Evolutionary conservation across 345 rosid species (phyloP).

Genomic region (Stellera chamaejasme): DNA sequence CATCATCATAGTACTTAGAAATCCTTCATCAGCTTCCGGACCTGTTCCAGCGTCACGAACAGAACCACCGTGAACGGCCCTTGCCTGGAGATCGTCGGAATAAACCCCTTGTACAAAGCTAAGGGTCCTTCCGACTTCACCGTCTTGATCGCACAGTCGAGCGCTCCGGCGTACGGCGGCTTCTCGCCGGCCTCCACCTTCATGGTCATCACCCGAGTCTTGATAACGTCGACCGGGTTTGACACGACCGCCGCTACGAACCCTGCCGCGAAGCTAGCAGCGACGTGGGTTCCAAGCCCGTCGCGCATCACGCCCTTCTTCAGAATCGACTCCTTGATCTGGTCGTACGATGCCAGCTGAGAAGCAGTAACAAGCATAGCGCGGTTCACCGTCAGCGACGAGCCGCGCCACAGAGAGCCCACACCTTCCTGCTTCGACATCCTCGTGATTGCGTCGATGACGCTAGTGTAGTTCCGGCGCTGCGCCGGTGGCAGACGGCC

Average conservation of each 20-base stretch:
- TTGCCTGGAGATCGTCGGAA: constrained; percentile 76
- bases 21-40: constrained; percentile 57
- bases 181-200: constrained; percentile 53
- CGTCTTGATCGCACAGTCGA: constrained; percentile 73
- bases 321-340: constrained; percentile 62
- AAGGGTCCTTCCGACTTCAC: constrained; percentile 68
- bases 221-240: constrained; percentile 85
- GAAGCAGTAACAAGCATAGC: constrained; percentile 89
- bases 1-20: constrained; percentile 18
- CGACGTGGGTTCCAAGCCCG: constrained; percentile 67
- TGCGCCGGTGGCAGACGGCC: constrained; percentile 58
- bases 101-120: constrained; percentile 78
- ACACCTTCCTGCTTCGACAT: constrained; percentile 74
- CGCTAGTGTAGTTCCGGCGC: constrained; percentile 78
- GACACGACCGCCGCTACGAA: constrained; percentile 74
- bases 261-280: constrained; percentile 81
- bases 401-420: constrained; percentile 75
- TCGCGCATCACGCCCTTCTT: constrained; percentile 43
- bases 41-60: constrained; percentile 79
- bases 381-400: constrained; percentile 70
- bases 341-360: constrained; percentile 78
- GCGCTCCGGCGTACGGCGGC: constrained; percentile 66
- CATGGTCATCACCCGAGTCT: constrained; percentile 88
- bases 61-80: constrained; percentile 86
- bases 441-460: constrained; percentile 55